Base-by-base conservation (phyloP, 768 basidiomycete genomes). In the Pleurotus cornucopiae region DNA sequence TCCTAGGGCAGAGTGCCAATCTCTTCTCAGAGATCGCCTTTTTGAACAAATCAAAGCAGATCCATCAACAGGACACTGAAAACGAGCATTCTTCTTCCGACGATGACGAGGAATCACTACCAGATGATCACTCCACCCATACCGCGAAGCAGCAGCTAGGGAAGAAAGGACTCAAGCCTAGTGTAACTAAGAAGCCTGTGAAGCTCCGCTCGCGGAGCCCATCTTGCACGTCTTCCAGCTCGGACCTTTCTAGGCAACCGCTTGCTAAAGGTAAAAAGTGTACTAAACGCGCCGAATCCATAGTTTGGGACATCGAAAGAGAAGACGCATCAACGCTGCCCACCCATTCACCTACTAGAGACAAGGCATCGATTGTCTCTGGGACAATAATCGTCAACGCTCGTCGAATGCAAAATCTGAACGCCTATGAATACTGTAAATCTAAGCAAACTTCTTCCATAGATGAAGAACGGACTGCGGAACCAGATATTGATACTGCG, bases 291-390 rank as follows among this genome's bases (percentile, higher is more conserved):
- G 61, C 62, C 1, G 68, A 63, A 54, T 85, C 84, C 7, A 70
- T 74, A 16, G 61, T 78, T 6, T 86, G 85, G 84, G 80, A 79
- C 58, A 82, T 86, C 25, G 85, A 85, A 61, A 46, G 65, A 12
- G 72, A 76, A 20, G 60, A 53, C 62, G 25, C 45, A 66, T 55
- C 59, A 64, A 25, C 56, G 67, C 56, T 64, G 66, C 51, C 61
- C 68, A 58, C 49, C 54, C 4, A 54, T 40, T 41, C 12, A 54
- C 40, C 37, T 13, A 3, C 3, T 23, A 14, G 46, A 14, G 26
- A 23, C 16, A 47, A 12, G 48, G 41, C n/a, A 44, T 38, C 39
- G 16, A 51, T 47, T 21, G 11, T 52, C 4, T 18, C 49, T 4
- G 58, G 59, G 13, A 62, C 74, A 18, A 65, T 76, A 39, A 57